Evolutionary conservation across 75 land plant genomes (phyloP), one percentile per base, ranked within the genome.

Genomic region (Pinus albicaulis): DNA sequence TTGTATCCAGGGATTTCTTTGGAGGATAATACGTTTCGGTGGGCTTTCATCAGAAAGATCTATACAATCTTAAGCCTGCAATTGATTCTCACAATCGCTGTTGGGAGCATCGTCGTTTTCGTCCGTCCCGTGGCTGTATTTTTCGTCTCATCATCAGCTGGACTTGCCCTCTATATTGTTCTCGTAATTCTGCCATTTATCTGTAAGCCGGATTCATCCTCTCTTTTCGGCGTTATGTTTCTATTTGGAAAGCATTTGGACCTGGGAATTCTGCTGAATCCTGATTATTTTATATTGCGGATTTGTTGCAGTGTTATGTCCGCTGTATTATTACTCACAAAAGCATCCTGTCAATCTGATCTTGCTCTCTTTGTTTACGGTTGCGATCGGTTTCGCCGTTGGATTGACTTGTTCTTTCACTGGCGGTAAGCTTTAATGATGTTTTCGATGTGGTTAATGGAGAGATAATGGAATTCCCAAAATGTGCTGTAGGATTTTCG

Each of bases 31-130:
- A 13, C 60, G 16, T 56, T 78, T 17, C 76, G 98, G 16, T 95
- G 98, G 98, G 85, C 85, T 8, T 95, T 93, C 77, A 95, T 95
- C 69, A 73, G 98, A 15, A 95, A 95, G 63, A 79, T 95, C 0
- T 95, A 95, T 77, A 76, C 94, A 13, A 93, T 95, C 65, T n/a
- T 95, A 1, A 61, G 87, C 69, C 55, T 88, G 24, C 98, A 95
- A 69, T 55, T 95, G 53, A 70, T 93, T 20, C 76, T 87, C 65
- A 95, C 98, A 7, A 77, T 85, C 16, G 85, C 86, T 17, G 90
- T 95, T 55, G 91, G 91, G 0, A 73, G 87, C 34, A 78, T 78
- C 17, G 96, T 93, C 41, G 92, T 92, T 8, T 79, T 75, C 59
- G 81, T 81, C 28, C 85, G 55, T 11, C 79, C 89, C 12, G 65